Evolutionary conservation across 331 rosid species (phyloP).

Genomic region (Malus hybrid): DNA sequence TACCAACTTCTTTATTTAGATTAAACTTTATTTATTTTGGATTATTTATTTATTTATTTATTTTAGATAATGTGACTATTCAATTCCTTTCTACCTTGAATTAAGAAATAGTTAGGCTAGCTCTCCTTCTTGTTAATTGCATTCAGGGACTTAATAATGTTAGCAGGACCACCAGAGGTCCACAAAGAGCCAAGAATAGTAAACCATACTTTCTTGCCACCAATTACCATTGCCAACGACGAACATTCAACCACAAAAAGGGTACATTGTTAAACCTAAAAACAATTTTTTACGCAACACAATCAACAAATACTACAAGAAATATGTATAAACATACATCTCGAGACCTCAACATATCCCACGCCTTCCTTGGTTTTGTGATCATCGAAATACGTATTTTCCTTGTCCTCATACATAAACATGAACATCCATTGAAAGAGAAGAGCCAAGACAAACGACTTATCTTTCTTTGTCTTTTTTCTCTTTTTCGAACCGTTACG

Average conservation of each 20-base stretch:
- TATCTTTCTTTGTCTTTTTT: not conserved
- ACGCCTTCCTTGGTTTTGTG: slow-evolving; percentile 35
- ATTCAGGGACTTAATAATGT: not conserved
- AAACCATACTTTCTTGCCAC: not conserved
- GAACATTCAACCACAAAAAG: not conserved
- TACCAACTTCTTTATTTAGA: not conserved
- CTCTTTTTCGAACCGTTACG: not conserved
- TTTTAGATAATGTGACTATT: too few species aligned
- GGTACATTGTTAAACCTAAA: not conserved
- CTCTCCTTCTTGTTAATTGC: not conserved
- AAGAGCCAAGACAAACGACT: not conserved
- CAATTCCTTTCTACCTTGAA: not conserved
- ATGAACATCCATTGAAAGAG: slow-evolving; percentile 5
- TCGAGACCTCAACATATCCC: slow-evolving; percentile 40
- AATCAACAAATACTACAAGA: not conserved
- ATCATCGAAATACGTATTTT: slow-evolving; percentile 32
- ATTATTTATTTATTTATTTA: too few species aligned
- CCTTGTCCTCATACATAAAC: slow-evolving; percentile 9
- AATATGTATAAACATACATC: slow-evolving; percentile 23
- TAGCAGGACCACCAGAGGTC: not conserved
- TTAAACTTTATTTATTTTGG: not conserved
- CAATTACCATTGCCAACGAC: not conserved
- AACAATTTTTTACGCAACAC: not conserved
- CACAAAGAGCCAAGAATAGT: not conserved
- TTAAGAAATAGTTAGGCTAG: not conserved